These are phyloP conservation scores for Monosporozyma solicola DNA, from an alignment of 805 yeast genomes.

Conservation along the genomic window DNA sequence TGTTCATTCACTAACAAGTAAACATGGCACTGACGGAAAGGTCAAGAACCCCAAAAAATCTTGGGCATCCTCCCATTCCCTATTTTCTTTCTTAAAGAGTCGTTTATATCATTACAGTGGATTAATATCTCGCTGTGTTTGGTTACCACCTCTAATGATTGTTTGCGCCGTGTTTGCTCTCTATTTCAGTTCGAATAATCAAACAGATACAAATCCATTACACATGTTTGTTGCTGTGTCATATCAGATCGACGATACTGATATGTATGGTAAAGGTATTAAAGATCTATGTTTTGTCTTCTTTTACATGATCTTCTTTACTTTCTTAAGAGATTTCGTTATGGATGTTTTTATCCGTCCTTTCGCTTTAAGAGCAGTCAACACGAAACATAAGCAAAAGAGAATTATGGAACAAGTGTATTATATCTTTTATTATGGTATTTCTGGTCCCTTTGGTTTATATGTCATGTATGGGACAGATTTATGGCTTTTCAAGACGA, in stretches of 20 bases:
- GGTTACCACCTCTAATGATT: conserved; percentile 59
- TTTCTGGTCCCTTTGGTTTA: conserved; percentile 78
- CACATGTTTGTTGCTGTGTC: conserved; percentile 57
- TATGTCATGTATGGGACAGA: conserved; percentile 80
- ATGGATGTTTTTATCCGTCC: conserved; percentile 81
- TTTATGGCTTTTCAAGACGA: conserved; percentile 83
- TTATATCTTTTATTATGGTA: conserved; percentile 68
- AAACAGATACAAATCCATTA: conserved; percentile 50
- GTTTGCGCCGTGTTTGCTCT: conserved; percentile 34
- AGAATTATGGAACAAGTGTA: conserved; percentile 94
- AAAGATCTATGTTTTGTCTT: conserved; percentile 74
- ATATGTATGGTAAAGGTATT: conserved; percentile 75
- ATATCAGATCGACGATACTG: conserved; percentile 51
- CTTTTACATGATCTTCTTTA: conserved; percentile 77
- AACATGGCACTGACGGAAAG: neutral
- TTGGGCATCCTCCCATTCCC: neutral
- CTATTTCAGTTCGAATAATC: conserved; percentile 49
- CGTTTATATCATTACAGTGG: conserved; percentile 32
- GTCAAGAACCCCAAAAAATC: neutral
- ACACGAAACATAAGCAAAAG: conserved; percentile 43
- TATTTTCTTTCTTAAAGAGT: conserved; percentile 31
- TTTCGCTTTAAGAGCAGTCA: conserved; percentile 47
- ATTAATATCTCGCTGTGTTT: conserved; percentile 47
- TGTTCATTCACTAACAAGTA: conserved; percentile 22
- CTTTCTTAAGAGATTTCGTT: conserved; percentile 80